Base-by-base conservation (phyloP, 1,139 yeast genomes). In the Pneumocystis jirovecii region DNA sequence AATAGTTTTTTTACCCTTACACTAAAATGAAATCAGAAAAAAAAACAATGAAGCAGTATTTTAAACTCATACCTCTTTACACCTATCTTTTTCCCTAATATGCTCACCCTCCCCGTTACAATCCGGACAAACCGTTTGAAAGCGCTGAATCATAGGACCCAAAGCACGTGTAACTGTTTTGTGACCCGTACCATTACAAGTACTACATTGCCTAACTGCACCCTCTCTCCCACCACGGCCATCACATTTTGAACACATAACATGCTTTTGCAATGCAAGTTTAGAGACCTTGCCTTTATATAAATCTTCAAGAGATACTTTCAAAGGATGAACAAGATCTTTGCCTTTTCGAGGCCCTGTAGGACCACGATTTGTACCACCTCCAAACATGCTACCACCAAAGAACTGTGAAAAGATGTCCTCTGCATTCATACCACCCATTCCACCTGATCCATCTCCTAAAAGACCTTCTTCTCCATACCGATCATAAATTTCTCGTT, bases 91-190 rank as follows among this genome's bases (percentile, higher is more conserved):
- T 68, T 91, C 83, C 76, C 87, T 86, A 75, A 90, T 83, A 70
- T 86, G 87, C 76, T 88, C 95, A 75, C 99, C 99, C 68, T 87
- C 82, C 75, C 97, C 98, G 71, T 83, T 80, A 85, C 99, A 93
- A 69, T 79, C 86, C 71, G 89, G 95, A 86, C 99, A 93, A 67
- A 85, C 86, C 60, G 96, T 86, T 80, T 93, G 98, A 61, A 67
- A 64, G 81, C 97, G 86, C 81, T 93, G 99, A 74, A 93, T 87
- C 95, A 93, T 90, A 70, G 96, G 97, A 71, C 99, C 99, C 97
- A 93, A 91, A 78, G 93, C 97, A 81, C 96, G 88, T 67, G 97
- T 89, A 72, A 91, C 87, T 72, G 93, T 87, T 78, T 85, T 89
- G 77, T 87, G 80, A 83, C 99, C 99, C 73, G 83, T 82, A 78